Conservation (phyloP, 2,329 filamentous ascomycete genomes). For the Pleurostoma richardsiae region DNA sequence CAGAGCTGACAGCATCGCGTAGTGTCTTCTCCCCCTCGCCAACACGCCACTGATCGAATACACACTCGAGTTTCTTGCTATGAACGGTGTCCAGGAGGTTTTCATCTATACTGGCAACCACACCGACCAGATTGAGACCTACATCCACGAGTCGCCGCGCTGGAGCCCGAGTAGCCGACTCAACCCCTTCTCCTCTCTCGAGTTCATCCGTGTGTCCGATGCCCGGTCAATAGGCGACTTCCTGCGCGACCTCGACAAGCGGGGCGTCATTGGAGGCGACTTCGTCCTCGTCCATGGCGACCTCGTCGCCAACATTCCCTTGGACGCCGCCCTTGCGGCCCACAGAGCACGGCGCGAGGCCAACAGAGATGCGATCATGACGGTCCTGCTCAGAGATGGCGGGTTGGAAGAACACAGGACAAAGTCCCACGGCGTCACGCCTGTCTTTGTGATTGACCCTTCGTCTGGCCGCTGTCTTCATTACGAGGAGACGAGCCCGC, state of each 20-base stretch:
- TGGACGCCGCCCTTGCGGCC: slow-evolving; percentile 72
- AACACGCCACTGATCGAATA: slow-evolving; percentile 97
- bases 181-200: slow-evolving; percentile 70
- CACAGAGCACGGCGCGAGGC: slow-evolving; percentile 76
- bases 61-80: slow-evolving; percentile 91
- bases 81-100: slow-evolving; percentile 91
- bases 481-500: slow-evolving; percentile 83
- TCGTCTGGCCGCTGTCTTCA: slow-evolving; percentile 78
- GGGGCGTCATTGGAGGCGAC: slow-evolving; percentile 79
- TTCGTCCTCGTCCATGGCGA: slow-evolving; percentile 93
- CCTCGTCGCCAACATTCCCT: slow-evolving; percentile 79
- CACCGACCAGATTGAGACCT: slow-evolving; percentile 79
- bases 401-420: slow-evolving; percentile 67
- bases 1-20: slow-evolving; percentile 2
- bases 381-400: slow-evolving; percentile 79
- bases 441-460: slow-evolving; percentile 83
- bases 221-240: slow-evolving; percentile 88
- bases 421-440: slow-evolving; percentile 68
- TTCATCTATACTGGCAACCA: slow-evolving; percentile 89
- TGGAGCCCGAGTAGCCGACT: slow-evolving; percentile 57
- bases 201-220: slow-evolving; percentile 78
- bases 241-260: slow-evolving; percentile 86
- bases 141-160: slow-evolving; percentile 69
- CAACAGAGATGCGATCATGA: slow-evolving; percentile 97
- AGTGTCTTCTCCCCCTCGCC: slow-evolving; percentile 90